Evolutionary conservation across 148 eudicot species (phyloP).

Genomic region (Camellia sinensis): DNA sequence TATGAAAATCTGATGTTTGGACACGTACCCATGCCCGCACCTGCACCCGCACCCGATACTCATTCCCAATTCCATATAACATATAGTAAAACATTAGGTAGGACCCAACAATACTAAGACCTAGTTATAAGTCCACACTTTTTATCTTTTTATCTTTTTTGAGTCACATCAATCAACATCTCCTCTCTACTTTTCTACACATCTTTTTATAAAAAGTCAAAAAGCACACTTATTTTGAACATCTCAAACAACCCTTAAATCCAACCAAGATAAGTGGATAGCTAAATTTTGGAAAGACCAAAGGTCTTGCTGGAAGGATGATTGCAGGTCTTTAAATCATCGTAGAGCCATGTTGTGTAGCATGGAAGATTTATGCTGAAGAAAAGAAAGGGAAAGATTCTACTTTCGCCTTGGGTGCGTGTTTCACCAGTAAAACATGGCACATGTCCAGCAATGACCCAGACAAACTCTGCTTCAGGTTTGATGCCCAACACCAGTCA

Average conservation of each 20-base stretch:
- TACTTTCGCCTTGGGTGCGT: background rate
- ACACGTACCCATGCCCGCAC: too few species aligned
- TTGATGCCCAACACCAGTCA: background rate
- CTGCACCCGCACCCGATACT: too few species aligned
- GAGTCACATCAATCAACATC: too few species aligned
- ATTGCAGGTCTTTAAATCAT: background rate
- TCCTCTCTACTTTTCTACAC: too few species aligned
- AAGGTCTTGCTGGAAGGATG: conserved; percentile 2
- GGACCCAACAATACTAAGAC: background rate
- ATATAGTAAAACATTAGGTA: background rate
- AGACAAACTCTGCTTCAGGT: background rate
- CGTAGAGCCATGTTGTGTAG: background rate
- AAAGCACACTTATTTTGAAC: too few species aligned
- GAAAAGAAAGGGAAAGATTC: background rate
- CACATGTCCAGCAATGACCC: background rate
- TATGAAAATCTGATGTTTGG: too few species aligned
- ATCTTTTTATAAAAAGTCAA: too few species aligned
- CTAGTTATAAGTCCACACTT: too few species aligned
- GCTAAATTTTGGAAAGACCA: background rate
- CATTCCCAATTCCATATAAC: too few species aligned
- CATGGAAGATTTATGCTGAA: background rate
- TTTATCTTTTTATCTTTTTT: too few species aligned
- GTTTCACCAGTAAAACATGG: background rate
- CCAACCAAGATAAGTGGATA: background rate
- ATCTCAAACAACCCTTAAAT: too few species aligned